phyloP scores from a whole-genome alignment of 106 monocot species.

The Agapanthus africanus region DNA sequence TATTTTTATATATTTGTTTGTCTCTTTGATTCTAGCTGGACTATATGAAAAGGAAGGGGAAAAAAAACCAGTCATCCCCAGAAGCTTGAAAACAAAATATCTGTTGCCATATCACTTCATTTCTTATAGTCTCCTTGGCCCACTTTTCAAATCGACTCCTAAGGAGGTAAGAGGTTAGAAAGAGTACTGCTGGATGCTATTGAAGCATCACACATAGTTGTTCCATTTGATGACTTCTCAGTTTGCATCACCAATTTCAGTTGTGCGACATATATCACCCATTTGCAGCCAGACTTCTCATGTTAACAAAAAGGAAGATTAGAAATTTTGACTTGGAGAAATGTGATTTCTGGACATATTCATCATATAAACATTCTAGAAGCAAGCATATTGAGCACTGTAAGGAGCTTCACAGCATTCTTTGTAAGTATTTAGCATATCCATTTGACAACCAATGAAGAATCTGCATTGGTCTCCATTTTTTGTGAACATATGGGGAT shows the following conservation, averaged over 20 bases:
- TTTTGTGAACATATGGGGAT: background rate
- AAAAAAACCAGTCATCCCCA: no score
- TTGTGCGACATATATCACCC: no score
- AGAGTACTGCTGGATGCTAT: background rate
- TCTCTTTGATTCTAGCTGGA: background rate
- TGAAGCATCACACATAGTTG: background rate
- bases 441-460: background rate
- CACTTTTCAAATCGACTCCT: background rate
- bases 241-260: no score
- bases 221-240: conserved; percentile 1
- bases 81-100: background rate
- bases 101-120: background rate
- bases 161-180: background rate
- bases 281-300: background rate
- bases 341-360: background rate
- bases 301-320: background rate
- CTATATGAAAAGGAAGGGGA: no score
- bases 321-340: background rate
- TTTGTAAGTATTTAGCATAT: background rate
- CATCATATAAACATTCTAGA: background rate
- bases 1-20: background rate
- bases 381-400: background rate
- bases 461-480: background rate
- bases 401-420: background rate
- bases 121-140: no score